Conservation (phyloP, 2,329 filamentous ascomycete genomes). For the Fusarium transvaalense region DNA sequence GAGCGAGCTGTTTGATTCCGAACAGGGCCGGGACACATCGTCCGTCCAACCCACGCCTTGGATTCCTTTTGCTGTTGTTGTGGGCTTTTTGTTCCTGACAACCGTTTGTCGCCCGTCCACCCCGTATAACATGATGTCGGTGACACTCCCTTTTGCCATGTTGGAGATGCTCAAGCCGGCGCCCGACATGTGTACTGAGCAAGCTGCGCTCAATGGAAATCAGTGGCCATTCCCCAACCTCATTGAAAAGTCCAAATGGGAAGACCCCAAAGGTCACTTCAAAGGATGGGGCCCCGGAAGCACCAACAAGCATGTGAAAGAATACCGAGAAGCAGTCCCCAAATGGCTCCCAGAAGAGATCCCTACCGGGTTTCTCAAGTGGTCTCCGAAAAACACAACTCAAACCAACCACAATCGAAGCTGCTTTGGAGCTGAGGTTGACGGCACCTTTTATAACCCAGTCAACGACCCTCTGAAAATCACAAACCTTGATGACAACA, state of each 20-base stretch:
- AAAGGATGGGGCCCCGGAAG: slow-evolving; percentile 51
- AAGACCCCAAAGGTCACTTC: slow-evolving; percentile 39
- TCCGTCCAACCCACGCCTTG: not conserved
- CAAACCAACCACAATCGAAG: not conserved
- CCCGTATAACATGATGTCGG: slow-evolving; percentile 50
- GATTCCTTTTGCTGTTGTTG: not conserved
- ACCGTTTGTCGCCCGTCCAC: slow-evolving; percentile 40
- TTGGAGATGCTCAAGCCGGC: slow-evolving; percentile 40
- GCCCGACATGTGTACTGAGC: slow-evolving; percentile 29
- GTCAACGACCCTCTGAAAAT: slow-evolving; percentile 56
- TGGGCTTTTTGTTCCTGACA: slow-evolving; percentile 1
- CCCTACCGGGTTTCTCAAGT: slow-evolving; percentile 47
- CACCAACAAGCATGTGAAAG: slow-evolving; percentile 37
- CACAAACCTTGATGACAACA: slow-evolving; percentile 52
- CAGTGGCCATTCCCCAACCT: slow-evolving; percentile 49
- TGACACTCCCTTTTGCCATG: slow-evolving; percentile 48
- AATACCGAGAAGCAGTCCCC: slow-evolving; percentile 42
- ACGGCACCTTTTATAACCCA: slow-evolving; percentile 54
- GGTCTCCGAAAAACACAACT: slow-evolving; percentile 24
- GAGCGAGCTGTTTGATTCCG: not conserved
- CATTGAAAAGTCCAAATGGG: slow-evolving; percentile 43
- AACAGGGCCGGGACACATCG: not conserved
- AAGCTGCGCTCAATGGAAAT: slow-evolving; percentile 27
- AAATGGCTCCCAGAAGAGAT: slow-evolving; percentile 46
- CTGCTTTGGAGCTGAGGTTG: slow-evolving; percentile 17